A percentile compares a stretch with the other conserved stretches of the same genome.
These are phyloP conservation scores for Russula sp. DNA, from an alignment of 768 basidiomycete species.

Conservation along the genomic window DNA sequence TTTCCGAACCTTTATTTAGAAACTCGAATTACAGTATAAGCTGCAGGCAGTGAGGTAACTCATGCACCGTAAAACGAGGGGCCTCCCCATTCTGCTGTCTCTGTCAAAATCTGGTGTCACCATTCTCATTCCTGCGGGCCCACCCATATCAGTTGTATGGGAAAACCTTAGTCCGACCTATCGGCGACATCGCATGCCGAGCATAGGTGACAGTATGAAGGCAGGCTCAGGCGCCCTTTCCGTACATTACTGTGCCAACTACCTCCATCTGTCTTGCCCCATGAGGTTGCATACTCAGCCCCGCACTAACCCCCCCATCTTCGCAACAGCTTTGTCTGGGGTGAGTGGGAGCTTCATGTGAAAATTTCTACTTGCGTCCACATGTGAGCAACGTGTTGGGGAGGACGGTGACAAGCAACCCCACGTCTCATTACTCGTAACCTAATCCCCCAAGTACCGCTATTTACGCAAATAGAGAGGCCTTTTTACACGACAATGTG, in stretches of 20 bases:
- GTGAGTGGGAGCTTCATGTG: not conserved
- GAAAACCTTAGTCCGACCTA: not conserved
- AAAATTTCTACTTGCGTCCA: not conserved
- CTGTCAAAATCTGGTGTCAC: not conserved
- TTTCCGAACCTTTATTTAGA: not conserved
- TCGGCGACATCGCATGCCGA: not conserved
- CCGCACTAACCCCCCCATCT: not conserved
- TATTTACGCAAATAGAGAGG: not conserved
- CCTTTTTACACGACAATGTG: not conserved
- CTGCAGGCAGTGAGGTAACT: not conserved
- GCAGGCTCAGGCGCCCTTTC: not conserved
- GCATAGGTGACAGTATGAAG: not conserved
- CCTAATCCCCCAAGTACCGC: not conserved
- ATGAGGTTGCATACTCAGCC: not conserved
- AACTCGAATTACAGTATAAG: not conserved
- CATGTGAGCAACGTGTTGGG: slow-evolving; percentile 4
- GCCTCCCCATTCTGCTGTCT: not conserved
- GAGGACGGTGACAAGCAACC: not conserved
- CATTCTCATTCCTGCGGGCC: not conserved
- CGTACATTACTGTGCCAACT: not conserved
- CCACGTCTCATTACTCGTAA: not conserved
- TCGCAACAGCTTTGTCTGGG: not conserved
- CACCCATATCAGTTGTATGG: not conserved
- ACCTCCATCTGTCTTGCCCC: not conserved
- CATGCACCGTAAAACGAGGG: not conserved